Percentiles rank a stretch among this genome's conserved stretches.
phyloP scores from a whole-genome alignment of 1,139 yeast genomes.

The Candida tropicalis region DNA sequence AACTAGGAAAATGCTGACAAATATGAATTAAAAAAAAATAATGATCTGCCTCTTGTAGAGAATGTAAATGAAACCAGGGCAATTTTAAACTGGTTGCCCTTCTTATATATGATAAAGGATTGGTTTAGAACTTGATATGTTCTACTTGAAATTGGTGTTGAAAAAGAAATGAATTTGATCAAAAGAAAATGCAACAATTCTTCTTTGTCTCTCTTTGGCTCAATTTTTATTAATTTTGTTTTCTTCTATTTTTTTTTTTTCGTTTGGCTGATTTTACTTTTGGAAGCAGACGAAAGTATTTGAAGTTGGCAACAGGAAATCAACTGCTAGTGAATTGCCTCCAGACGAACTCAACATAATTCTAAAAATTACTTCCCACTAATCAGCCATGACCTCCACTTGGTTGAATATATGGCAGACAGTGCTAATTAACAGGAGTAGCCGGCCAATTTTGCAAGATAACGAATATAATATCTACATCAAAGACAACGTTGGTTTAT shows the following conservation, averaged over 20 bases:
- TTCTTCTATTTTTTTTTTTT: not conserved
- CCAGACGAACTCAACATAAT: not conserved
- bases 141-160: not conserved
- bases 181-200: not conserved
- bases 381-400: constrained; percentile 9
- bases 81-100: no score
- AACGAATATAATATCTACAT: constrained; percentile 48
- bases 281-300: no score
- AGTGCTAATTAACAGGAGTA: constrained; percentile 44
- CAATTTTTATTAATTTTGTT: no score
- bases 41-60: no score
- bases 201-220: no score
- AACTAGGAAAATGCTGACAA: no score
- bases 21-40: no score
- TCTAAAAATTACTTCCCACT: no score
- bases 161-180: not conserved
- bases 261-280: not conserved
- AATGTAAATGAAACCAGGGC: no score
- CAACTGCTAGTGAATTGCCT: not conserved
- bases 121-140: not conserved
- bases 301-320: no score
- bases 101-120: not conserved
- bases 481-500: constrained; percentile 63
- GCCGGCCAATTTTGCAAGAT: constrained; percentile 46
- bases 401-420: constrained; percentile 37